Conservation (phyloP, 208 protist species). For the Trypanosoma platydactyli region DNA sequence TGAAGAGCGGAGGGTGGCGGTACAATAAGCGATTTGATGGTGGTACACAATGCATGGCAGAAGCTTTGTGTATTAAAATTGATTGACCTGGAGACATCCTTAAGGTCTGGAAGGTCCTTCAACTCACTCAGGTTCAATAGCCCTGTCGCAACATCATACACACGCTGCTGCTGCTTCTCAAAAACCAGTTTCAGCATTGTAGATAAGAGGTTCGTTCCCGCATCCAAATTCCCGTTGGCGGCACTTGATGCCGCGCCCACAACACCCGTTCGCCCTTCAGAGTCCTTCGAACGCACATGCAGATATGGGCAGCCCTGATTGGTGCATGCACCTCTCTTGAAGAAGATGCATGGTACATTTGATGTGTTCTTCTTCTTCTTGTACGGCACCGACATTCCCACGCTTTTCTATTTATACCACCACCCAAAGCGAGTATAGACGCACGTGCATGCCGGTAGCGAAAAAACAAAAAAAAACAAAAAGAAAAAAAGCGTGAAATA, state of each 20-base stretch:
- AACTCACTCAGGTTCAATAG: slow-evolving; percentile 70
- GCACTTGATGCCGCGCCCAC: slow-evolving; percentile 4
- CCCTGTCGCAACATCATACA: slow-evolving; percentile 54
- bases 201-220: slow-evolving; percentile 44
- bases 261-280: slow-evolving; percentile 15
- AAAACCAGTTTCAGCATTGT: slow-evolving; percentile 89
- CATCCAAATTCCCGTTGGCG: slow-evolving; percentile 12
- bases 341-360: slow-evolving; percentile 65
- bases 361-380: slow-evolving; percentile 57
- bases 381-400: slow-evolving; percentile 55
- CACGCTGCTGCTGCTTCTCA: slow-evolving; percentile 73
- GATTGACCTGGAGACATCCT: slow-evolving; percentile 54
- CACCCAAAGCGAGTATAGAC: too few relatives aligned
- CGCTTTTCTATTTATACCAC: not conserved
- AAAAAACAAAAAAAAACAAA: not conserved
- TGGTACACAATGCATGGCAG: slow-evolving; percentile 72
- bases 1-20: slow-evolving; percentile 63
- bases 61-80: slow-evolving; percentile 86
- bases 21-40: slow-evolving; percentile 58
- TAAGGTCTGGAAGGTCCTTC: slow-evolving; percentile 47
- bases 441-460: too few relatives aligned
- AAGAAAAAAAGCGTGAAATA: not conserved
- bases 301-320: slow-evolving; percentile 77
- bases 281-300: slow-evolving; percentile 53
- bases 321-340: slow-evolving; percentile 61